A percentile compares a stretch with the other conserved stretches of the same genome.
Conservation (phyloP, 345 rosid species). For the Heritiera littoralis region DNA sequence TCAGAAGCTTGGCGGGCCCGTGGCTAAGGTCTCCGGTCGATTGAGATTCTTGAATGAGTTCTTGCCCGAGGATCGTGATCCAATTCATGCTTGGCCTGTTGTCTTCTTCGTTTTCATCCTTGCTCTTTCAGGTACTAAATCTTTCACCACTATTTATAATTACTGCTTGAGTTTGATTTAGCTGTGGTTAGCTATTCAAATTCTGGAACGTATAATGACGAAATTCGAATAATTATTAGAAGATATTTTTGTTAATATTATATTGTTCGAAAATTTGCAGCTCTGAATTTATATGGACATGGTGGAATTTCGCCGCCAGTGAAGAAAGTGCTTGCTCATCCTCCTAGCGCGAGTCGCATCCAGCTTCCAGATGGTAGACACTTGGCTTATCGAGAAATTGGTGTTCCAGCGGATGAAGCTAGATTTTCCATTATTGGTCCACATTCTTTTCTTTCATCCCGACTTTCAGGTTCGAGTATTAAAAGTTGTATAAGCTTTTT, state of each 20-base stretch:
- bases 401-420: slow-evolving; percentile 73
- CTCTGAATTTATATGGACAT: slow-evolving; percentile 46
- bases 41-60: slow-evolving; percentile 78
- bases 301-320: slow-evolving; percentile 38
- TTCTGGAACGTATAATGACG: background rate
- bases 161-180: background rate
- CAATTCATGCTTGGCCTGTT: slow-evolving; percentile 82
- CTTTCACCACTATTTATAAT: background rate
- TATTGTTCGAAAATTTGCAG: slow-evolving; percentile 47
- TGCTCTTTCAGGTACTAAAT: slow-evolving; percentile 70
- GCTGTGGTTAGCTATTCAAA: background rate
- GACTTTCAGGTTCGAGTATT: slow-evolving; percentile 65
- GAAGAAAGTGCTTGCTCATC: slow-evolving; percentile 68
- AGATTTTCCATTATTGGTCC: slow-evolving; percentile 70
- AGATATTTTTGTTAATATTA: slow-evolving; percentile 10
- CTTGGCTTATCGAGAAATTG: slow-evolving; percentile 70
- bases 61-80: slow-evolving; percentile 98
- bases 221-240: background rate
- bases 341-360: slow-evolving; percentile 58
- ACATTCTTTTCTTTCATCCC: slow-evolving; percentile 81
- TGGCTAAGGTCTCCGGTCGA: slow-evolving; percentile 56
- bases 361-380: slow-evolving; percentile 84
- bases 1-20: slow-evolving; percentile 69
- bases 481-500: slow-evolving; percentile 8
- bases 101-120: slow-evolving; percentile 62